A percentile compares a stretch with the other conserved stretches of the same genome.
phyloP scores from a whole-genome alignment of 129 eudicot genomes.

The Gnaphalium uliginosum region DNA sequence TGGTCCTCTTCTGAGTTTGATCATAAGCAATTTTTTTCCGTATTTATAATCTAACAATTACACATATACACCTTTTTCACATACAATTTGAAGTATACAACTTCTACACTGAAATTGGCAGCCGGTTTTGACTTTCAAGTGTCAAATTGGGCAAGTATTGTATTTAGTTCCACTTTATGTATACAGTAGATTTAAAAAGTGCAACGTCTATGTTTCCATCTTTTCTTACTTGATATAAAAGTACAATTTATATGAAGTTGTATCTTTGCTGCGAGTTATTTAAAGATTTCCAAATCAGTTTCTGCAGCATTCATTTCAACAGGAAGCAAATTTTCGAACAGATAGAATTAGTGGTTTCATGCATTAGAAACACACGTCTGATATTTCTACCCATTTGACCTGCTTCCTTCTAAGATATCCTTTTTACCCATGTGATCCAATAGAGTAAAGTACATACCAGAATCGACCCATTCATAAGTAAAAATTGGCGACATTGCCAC shows the following conservation, averaged over 20 bases:
- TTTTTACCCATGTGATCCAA: neutral
- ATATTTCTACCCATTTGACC: neutral
- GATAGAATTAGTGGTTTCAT: neutral
- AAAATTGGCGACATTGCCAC: neutral
- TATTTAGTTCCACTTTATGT: neutral
- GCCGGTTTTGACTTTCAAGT: neutral
- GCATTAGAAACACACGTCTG: no score
- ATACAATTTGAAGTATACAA: neutral
- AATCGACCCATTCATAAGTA: neutral
- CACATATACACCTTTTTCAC: neutral
- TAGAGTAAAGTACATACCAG: neutral
- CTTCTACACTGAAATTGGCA: neutral
- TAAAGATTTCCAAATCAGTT: constrained; percentile 9
- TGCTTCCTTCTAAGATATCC: neutral
- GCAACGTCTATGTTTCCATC: neutral
- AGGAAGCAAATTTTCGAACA: neutral
- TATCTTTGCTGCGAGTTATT: constrained; percentile 8
- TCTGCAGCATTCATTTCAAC: neutral
- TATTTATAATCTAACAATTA: neutral
- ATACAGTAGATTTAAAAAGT: neutral
- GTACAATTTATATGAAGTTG: constrained; percentile 1
- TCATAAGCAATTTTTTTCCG: neutral
- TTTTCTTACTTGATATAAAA: neutral
- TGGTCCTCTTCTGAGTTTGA: neutral
- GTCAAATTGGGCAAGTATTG: neutral